Evolutionary conservation across 345 rosid genomes (phyloP), one percentile per base, ranked within the genome.

Genomic region (Lumnitzera littorea): DNA sequence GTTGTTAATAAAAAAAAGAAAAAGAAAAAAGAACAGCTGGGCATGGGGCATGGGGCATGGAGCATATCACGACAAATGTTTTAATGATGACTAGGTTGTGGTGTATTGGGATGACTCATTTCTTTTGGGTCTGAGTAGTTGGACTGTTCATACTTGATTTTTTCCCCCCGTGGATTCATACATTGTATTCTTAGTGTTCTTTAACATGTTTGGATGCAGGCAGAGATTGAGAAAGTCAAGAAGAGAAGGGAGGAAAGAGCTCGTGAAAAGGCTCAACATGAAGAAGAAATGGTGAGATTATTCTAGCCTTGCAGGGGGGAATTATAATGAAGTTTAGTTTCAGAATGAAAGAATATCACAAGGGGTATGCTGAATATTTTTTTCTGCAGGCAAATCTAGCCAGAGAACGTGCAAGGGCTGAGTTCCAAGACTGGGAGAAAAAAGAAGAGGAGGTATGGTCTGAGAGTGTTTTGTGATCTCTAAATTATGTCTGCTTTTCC

Each of bases 161-260:
- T 36, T 36, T 36, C 0, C 7, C 0, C 7, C 7, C 1, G 7
- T 36, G 43, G 9, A 36, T 36, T 36, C 43, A 27, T 36, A 36
- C 7, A 27, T 36, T 5, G 43, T 36, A 36, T 36, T 36, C 36
- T 3, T 1, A 36, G 43, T 36, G 43, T 36, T 36, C 43, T 41
- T 53, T 20, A 48, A 48, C 52, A 61, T 14, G 15, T 6, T 10
- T 56, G 15, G 36, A 51, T 57, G 70, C 80, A 89, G 97, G 82
- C 94, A 1, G 97, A 94, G 77, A 86, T 94, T 67, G 97, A 94
- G 73, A 90, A 90, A 65, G 97, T 90, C 49, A 94, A 88, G 77
- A 90, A 84, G 79, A 85, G 99, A 75, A 90, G 97, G 79, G 96
- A 94, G 72, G 97, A 94, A 74, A 86, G 97, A 63, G 97, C 96